Percentiles rank a stretch among this genome's conserved stretches.
Evolutionary conservation across 352 stramenopile genomes (phyloP).

Genomic region (Lagenidium sp.): DNA sequence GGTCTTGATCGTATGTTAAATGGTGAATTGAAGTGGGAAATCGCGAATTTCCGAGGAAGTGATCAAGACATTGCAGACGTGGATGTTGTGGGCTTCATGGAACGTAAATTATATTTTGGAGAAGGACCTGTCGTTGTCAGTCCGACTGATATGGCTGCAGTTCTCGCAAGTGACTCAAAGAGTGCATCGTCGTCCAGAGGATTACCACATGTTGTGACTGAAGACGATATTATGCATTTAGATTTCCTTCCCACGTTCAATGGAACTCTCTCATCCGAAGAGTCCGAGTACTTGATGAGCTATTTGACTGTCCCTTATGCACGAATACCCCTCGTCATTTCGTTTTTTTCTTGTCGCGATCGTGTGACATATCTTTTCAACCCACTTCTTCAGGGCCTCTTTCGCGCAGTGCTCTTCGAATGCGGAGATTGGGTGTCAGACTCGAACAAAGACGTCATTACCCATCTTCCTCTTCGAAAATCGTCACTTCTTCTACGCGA

Average conservation of each 20-base stretch:
- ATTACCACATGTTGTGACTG: slow-evolving; percentile 58
- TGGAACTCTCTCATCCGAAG: slow-evolving; percentile 91
- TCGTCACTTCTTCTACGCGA: slow-evolving; percentile 75
- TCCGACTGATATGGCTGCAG: slow-evolving; percentile 47
- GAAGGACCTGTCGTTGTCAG: slow-evolving; percentile 80
- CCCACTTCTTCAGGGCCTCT: slow-evolving; percentile 66
- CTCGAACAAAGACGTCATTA: slow-evolving; percentile 40
- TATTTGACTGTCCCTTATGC: slow-evolving; percentile 99
- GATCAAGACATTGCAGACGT: slow-evolving; percentile 87
- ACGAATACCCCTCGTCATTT: slow-evolving; percentile 94
- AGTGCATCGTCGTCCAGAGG: slow-evolving; percentile 20
- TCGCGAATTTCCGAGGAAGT: slow-evolving; percentile 79
- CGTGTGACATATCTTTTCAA: slow-evolving; percentile 87
- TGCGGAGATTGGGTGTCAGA: slow-evolving; percentile 78
- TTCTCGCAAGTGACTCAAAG: slow-evolving; percentile 47
- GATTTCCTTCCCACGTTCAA: slow-evolving; percentile 95
- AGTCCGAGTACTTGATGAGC: slow-evolving; percentile 97
- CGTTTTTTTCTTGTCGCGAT: slow-evolving; percentile 94
- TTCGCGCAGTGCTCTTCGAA: slow-evolving; percentile 87
- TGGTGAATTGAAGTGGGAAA: slow-evolving; percentile 72
- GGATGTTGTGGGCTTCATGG: slow-evolving; percentile 82
- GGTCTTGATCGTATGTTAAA: slow-evolving; percentile 59
- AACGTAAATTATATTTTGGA: slow-evolving; percentile 83
- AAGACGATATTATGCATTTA: slow-evolving; percentile 98
- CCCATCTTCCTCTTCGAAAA: slow-evolving; percentile 71